Evolutionary conservation across 257 asterid genomes (phyloP), one percentile per base, ranked within the genome.

Genomic region (Rehmannia glutinosa): DNA sequence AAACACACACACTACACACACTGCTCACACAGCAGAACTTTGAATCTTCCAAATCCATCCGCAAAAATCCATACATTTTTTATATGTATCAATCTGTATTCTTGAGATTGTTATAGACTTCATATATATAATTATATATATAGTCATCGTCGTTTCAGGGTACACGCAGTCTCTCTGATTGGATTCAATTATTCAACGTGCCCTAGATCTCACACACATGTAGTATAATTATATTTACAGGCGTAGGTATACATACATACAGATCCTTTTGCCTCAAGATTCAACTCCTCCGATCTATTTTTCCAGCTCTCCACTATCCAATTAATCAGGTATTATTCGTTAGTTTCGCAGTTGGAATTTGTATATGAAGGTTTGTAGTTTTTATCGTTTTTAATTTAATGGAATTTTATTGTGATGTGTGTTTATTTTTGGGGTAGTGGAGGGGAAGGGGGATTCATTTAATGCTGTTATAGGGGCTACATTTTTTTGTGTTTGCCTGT

Each of bases 151-250:
- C 75, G 61, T 43, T 61, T 64, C 72, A 28, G 59, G 71, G 58
- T 27, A 62, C 56, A 10, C 62, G 1, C 46, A 33, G 42, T 20
- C 74, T 53, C 68, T 77, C 66, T 78, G 75, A 76, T 82, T 76
- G 74, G 66, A 51, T 55, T 82, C 78, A 72, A 51, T 74, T 68
- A 54, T 65, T 72, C 73, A 60, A 64, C 65, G 79, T 73, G 80
- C 76, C 73, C 78, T 72, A 70, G 83, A 77, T 83, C 85, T 70
- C 78, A 65, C 64, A 59, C 47, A 38, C 72, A 15, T 49, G 62
- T 68, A 57, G 64, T 62, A 21, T 49, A 57, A 20, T 49, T 65
- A 56, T 77, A 59, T 68, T 19, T 64, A 53, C 61, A 15, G 63
- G 66, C 33, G 30, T n/a, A 39, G 16, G 55, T 65, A 67, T 68